Percentiles rank a stretch among this genome's conserved stretches.
These are phyloP conservation scores for Backusella westeae DNA, from an alignment of 192 early-diverging fungal genomes.

Conservation along the genomic window DNA sequence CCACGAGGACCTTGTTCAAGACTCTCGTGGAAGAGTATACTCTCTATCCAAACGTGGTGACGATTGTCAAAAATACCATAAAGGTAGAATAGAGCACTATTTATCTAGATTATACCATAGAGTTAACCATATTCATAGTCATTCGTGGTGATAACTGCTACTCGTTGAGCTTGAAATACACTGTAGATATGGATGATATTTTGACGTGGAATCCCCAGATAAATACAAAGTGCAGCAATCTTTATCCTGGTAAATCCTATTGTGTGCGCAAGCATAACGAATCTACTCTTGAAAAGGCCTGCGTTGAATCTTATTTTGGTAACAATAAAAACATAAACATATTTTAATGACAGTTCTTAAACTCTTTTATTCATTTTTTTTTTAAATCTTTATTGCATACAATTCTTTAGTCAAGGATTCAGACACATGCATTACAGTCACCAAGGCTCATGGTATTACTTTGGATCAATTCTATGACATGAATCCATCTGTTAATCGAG, in stretches of 20 bases:
- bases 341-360: neutral
- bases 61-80: constrained; percentile 19
- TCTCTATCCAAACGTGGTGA: constrained; percentile 19
- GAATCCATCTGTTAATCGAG: constrained; percentile 28
- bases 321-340: neutral
- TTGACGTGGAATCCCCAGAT: constrained; percentile 25
- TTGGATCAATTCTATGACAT: constrained; percentile 21
- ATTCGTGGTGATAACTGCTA: constrained; percentile 22
- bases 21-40: neutral
- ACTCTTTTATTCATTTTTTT: neutral
- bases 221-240: constrained; percentile 30
- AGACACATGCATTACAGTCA: constrained; percentile 23
- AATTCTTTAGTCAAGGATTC: constrained; percentile 5
- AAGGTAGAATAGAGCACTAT: neutral
- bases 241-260: constrained; percentile 24
- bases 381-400: neutral
- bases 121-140: constrained; percentile 7
- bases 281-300: neutral
- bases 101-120: no score
- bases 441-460: constrained; percentile 18
- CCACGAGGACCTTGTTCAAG: neutral
- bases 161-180: constrained; percentile 7
- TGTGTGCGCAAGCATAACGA: constrained; percentile 8
- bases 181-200: constrained; percentile 12
- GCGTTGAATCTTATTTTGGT: constrained; percentile 1